A percentile compares a stretch with the other conserved stretches of the same genome.
Evolutionary conservation across 495 filamentous ascomycete genomes (phyloP).

Genomic region (Tuber brumale): DNA sequence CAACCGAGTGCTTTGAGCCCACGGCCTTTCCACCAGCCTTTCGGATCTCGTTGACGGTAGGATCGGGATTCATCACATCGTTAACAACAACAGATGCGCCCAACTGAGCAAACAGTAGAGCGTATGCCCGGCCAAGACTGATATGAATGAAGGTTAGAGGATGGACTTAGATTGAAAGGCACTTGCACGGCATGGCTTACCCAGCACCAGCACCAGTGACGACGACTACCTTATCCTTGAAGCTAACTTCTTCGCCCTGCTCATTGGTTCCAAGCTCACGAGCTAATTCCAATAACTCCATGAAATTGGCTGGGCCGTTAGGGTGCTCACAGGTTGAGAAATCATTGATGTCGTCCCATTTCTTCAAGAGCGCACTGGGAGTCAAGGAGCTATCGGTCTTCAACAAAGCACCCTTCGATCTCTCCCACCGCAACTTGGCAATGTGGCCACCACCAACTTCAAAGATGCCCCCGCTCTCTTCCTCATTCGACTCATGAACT

Average conservation of each 20-base stretch:
- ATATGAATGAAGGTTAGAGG: conserved; percentile 24
- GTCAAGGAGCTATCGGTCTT: conserved; percentile 86
- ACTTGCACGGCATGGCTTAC: conserved; percentile 43
- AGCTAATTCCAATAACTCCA: conserved; percentile 78
- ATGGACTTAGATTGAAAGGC: neutral
- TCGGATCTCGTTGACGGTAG: conserved; percentile 85
- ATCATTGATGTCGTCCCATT: conserved; percentile 82
- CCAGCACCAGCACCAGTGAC: conserved; percentile 89
- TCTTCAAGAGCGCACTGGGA: conserved; percentile 75
- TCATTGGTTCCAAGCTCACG: conserved; percentile 67
- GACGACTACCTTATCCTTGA: conserved; percentile 83
- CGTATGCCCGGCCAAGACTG: conserved; percentile 87
- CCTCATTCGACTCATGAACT: conserved; percentile 78
- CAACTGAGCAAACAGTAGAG: conserved; percentile 79
- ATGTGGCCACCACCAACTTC: conserved; percentile 91
- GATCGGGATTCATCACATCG: conserved; percentile 88
- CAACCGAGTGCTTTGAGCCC: conserved; percentile 86
- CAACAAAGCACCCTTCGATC: conserved; percentile 80
- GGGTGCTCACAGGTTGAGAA: conserved; percentile 82
- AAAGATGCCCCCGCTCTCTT: conserved; percentile 81
- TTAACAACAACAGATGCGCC: conserved; percentile 93
- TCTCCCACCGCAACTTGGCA: conserved; percentile 93
- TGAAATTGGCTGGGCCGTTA: conserved; percentile 79
- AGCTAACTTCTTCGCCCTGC: conserved; percentile 70
- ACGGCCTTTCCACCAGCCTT: conserved; percentile 84